Base-by-base conservation (phyloP, 2,329 filamentous ascomycete species). In the Dactylellina drechsleri region DNA sequence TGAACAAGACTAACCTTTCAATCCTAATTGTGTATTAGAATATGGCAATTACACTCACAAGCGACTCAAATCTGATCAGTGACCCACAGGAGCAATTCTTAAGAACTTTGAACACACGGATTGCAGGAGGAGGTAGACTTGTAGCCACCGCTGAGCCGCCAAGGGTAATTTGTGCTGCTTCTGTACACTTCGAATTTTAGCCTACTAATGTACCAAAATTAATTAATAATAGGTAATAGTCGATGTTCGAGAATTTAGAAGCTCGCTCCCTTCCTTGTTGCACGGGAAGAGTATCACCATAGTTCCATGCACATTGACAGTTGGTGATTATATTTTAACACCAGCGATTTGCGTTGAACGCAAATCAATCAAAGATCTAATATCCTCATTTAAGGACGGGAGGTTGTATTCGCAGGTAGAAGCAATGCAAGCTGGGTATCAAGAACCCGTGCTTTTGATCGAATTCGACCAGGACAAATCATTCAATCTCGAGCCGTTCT, bases 391-490 rank as follows among this genome's bases (percentile, higher is more conserved):
- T 83, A 90, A 90, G 78, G 93, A 97, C 81, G 95, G 95, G 12
- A 90, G 95, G 1, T 86, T 99, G 13, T 99, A 92, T 84, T 92
- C 88, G 79, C 95, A 99, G 84, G 91, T 91, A 47, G 94, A 98
- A 82, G 89, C 91, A 56, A 98, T 99, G 94, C 90, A 96, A 72
- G 89, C 92, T 81, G 90, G 98, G 83, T 99, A 99, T 87, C 91
- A 91, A 80, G 89, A 83, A 77, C 91, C 93, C 0, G 92, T 98
- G 87, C 88, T 99, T 5, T 87, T 99, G 52, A 98, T 99, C 80
- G 95, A 99, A 82, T 99, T 99, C 81, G 93, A 97, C 81, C 91
- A 96, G 81, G 94, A 96, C 84, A 97, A 96, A 82, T 94, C 92
- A 2, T 99, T 99, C 82, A 98, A 93, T 0, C 89, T 99, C 15